Base-by-base conservation (phyloP, 768 basidiomycete genomes). In the Mycena rosella region DNA sequence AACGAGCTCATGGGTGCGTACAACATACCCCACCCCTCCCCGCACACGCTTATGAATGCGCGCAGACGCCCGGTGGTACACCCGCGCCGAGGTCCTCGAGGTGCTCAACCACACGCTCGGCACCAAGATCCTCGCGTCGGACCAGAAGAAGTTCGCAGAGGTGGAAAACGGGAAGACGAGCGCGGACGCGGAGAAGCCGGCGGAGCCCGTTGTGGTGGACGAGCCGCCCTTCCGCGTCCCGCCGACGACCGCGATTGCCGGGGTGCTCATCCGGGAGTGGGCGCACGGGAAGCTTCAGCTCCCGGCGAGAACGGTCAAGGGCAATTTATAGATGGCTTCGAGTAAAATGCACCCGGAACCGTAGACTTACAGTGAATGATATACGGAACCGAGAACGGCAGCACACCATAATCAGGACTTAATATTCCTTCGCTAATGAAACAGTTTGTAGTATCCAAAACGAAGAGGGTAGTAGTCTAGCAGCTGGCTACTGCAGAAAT, bases 41-140 rank as follows among this genome's bases (percentile, higher is more conserved):
- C 51, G 9, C n/a, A 18, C 4, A 42, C n/a, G n/a, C n/a, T n/a
- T n/a, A n/a, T n/a, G n/a, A n/a, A n/a, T n/a, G n/a, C n/a, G n/a
- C n/a, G n/a, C 74, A 96, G 96, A 98, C 74, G 96, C 96, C 1
- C 87, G 86, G 51, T 99, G 95, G 95, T 98, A 89, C 79, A 90
- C 90, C 14, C 89, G 93, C 5, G 86, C 87, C 20, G 90, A 95
- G 72, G 84, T 98, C 36, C 78, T 86, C 8, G 78, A 82, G 0
- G 88, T 95, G 9, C 81, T 98, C 22, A 77, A 80, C n/a, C 86
- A 90, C 72, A 77, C 78, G 5, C 75, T 81, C 3, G 90, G 90
- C 9, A 87, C 86, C 7, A 79, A 73, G 29, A 82, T 89, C 55
- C 72, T 78, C n/a, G 76, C 78, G 10, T 72, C 79, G 6, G 90